Conservation (phyloP, 2,329 filamentous ascomycete species). For the Chaetomiaceae sp. region DNA sequence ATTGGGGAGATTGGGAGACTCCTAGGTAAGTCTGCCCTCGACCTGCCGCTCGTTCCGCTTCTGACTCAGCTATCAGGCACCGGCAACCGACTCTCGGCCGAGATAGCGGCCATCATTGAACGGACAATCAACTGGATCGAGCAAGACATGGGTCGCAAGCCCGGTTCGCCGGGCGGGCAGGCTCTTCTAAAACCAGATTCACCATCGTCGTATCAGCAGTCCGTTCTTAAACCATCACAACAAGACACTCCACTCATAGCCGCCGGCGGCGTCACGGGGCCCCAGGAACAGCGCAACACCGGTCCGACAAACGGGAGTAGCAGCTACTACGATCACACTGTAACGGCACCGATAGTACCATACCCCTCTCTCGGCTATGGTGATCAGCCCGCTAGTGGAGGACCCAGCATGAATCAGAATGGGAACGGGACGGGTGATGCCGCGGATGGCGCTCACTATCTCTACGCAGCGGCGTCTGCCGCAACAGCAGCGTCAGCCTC, state of each 20-base stretch:
- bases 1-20: conserved; percentile 61
- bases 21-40: conserved; percentile 50
- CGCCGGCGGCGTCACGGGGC: background rate
- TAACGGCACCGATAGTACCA: conserved; percentile 9
- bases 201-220: conserved; percentile 16
- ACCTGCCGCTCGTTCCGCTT: background rate
- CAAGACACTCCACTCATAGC: conserved; percentile 3
- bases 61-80: conserved; percentile 34
- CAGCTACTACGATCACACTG: conserved; percentile 21
- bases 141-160: conserved; percentile 41
- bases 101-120: conserved; percentile 46
- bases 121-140: conserved; percentile 50
- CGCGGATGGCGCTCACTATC: conserved; percentile 17
- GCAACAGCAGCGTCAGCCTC: conserved; percentile 16
- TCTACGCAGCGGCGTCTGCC: conserved; percentile 22
- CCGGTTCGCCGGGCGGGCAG: conserved; percentile 16
- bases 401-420: conserved; percentile 17
- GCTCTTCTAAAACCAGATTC: conserved; percentile 11
- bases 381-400: conserved; percentile 14
- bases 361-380: conserved; percentile 24
- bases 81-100: conserved; percentile 39
- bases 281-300: conserved; percentile 14
- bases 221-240: conserved; percentile 4
- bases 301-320: conserved; percentile 19
- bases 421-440: conserved; percentile 16